phyloP scores from a whole-genome alignment of 495 filamentous ascomycete species.

The Aspergillus coremiiformis region DNA sequence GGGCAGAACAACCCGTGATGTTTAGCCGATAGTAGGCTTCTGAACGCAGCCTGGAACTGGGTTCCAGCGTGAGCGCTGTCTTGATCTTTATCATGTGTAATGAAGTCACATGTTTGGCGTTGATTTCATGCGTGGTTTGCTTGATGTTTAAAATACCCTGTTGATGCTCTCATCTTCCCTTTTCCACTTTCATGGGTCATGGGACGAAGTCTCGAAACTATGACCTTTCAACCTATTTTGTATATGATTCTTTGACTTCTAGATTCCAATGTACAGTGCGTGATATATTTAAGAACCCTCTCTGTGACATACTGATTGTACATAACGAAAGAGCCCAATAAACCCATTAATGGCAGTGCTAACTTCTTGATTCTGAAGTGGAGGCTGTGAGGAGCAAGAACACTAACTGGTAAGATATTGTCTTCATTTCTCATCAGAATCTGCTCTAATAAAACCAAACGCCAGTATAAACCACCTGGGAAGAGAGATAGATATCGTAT shows the following conservation, averaged over 20 bases:
- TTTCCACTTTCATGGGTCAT: not conserved
- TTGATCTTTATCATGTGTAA: not conserved
- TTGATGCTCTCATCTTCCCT: not conserved
- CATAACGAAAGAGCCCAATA: not conserved
- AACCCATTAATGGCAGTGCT: not conserved
- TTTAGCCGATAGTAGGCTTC: not conserved
- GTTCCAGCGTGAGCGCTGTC: not conserved
- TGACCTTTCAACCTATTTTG: not conserved
- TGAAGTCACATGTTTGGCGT: not conserved
- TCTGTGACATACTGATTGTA: not conserved
- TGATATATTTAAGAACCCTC: not conserved
- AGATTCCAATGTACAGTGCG: not conserved
- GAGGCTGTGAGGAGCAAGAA: not conserved
- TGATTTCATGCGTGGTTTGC: not conserved
- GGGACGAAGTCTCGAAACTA: not conserved
- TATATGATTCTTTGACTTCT: not conserved
- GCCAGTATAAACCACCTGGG: not conserved
- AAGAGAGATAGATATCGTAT: slow-evolving; percentile 1
- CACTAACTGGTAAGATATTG: not conserved
- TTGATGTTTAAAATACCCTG: not conserved
- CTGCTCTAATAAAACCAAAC: not conserved
- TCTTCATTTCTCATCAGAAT: not conserved
- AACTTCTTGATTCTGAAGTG: not conserved
- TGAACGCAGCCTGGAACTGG: not conserved
- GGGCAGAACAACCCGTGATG: not conserved